These are phyloP conservation scores for Microcera coccophila DNA, from an alignment of 2,329 filamentous ascomycete genomes.

Conservation along the genomic window DNA sequence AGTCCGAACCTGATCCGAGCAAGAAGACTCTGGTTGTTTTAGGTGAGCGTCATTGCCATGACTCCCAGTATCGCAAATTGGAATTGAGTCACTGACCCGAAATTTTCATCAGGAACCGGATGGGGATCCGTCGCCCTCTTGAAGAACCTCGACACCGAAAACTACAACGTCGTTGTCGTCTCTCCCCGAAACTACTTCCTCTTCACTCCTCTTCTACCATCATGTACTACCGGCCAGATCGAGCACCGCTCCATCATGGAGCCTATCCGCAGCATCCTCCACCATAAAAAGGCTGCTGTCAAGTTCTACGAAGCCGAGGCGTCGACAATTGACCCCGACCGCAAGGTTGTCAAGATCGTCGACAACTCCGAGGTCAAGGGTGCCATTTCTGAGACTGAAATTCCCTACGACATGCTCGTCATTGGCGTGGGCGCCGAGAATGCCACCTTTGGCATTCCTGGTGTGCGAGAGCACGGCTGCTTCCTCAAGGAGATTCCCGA, in stretches of 20 bases:
- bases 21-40: constrained; percentile 98
- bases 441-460: constrained; percentile 95
- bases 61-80: neutral
- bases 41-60: constrained; percentile 52
- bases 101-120: constrained; percentile 66
- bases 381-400: constrained; percentile 74
- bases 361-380: constrained; percentile 94
- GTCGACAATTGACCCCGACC: constrained; percentile 89
- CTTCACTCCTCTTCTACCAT: constrained; percentile 94
- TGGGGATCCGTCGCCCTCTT: constrained; percentile 94
- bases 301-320: constrained; percentile 98
- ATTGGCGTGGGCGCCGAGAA: constrained; percentile 97
- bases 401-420: constrained; percentile 97
- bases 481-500: constrained; percentile 98
- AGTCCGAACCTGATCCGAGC: constrained; percentile 70
- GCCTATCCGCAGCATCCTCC: constrained; percentile 90
- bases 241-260: constrained; percentile 99
- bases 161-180: constrained; percentile 98
- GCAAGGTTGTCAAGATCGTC: constrained; percentile 81
- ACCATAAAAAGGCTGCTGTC: constrained; percentile 88
- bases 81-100: constrained; percentile 21
- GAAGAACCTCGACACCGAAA: constrained; percentile 97
- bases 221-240: constrained; percentile 94
- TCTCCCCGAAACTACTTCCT: constrained; percentile 99
- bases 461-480: constrained; percentile 90